Evolutionary conservation across 2,329 filamentous ascomycete species (phyloP), one percentile per base, ranked within the genome.

Genomic region (Aspergillus alliaceus): DNA sequence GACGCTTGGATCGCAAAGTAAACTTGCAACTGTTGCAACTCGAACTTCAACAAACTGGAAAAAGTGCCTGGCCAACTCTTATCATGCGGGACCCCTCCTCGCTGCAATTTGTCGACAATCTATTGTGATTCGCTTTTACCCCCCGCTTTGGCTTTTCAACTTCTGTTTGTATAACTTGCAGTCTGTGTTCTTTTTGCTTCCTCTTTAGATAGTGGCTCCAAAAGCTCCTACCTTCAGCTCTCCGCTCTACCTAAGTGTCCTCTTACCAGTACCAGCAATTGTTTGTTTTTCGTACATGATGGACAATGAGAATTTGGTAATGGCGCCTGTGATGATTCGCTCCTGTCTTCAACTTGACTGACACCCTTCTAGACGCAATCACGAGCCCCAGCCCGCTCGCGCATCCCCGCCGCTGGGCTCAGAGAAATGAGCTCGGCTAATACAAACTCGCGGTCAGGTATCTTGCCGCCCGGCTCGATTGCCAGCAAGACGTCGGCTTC

Each of bases 381-480:
- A 24, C 68, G 65, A 51, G 42, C 64, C 3, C 59, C 62, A 8
- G 66, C 64, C 59, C 70, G 67, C 22, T 66, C 63, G 37, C 69
- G 71, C 59, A 69, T 74, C 27, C 73, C 72, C 9, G 66, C 69
- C 39, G 62, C 60, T 11, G 68, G 72, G 14, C 75, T 86, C 39
- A 70, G 69, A 57, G 83, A 86, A 65, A 75, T 85, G 70, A 80
- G 77, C 29, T 74, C 79, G 4, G 77, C 82, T 12, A 77, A 76
- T 39, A 80, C 79, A 62, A 88, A 88, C 63, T 81, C 83, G 37
- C 70, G 70, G 52, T 74, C 73, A 1, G 71, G 66, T 59, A 77
- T 83, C 70, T 72, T 74, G 50, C 77, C 79, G 11, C 75, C 76
- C 22, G 71, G 75, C 18, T 71, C 74, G 15, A 72, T 71, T 29